Base-by-base conservation (phyloP, 2,329 filamentous ascomycete species). In the Colletotrichum sp. region DNA sequence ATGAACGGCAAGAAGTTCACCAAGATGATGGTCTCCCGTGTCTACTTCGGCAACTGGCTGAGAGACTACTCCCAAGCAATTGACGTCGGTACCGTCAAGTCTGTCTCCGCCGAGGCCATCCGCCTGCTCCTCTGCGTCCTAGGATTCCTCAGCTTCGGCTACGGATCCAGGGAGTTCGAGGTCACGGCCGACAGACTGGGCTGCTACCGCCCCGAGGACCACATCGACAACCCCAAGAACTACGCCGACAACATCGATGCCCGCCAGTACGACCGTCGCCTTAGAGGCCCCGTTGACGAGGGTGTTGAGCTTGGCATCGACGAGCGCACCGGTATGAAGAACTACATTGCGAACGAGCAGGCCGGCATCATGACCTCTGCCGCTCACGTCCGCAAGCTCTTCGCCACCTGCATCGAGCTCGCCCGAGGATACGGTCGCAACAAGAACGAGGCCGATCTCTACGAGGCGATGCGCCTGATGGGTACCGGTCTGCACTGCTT, bases 11-110 rank as follows among this genome's bases (percentile, higher is more conserved):
- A 96, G 88, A 97, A 96, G 81, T 98, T 98, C 86, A 92, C 91
- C 87, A 97, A 97, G 87, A 91, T 98, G 81, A 94, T 93, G 82
- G 94, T 98, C 77, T 94, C 96, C 78, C 92, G 96, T 76, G 94
- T 97, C 77, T 98, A 98, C 87, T 98, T 98, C 87, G 96, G 96
- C 78, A 98, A 98, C 87, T 98, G 96, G 96, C 91, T 98, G 38
- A 92, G 90, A 75, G 96, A 98, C 85, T 98, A 98, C 85, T 97
- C 94, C 69, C 96, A 98, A 85, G 96, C 96, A 76, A 94, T 98
- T 80, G 96, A 98, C 84, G 95, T 98, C 65, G 96, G 95, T 76
- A 97, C 95, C 5, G 92, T 98, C 85, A 98, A 98, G 87, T 91
- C 93, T 80, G 96, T 98, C 77, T 96, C 94, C 71, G 94, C 95